These are phyloP conservation scores for Pseudoneurospora amorphoporcata DNA, from an alignment of 495 filamentous ascomycete species.

Conservation along the genomic window DNA sequence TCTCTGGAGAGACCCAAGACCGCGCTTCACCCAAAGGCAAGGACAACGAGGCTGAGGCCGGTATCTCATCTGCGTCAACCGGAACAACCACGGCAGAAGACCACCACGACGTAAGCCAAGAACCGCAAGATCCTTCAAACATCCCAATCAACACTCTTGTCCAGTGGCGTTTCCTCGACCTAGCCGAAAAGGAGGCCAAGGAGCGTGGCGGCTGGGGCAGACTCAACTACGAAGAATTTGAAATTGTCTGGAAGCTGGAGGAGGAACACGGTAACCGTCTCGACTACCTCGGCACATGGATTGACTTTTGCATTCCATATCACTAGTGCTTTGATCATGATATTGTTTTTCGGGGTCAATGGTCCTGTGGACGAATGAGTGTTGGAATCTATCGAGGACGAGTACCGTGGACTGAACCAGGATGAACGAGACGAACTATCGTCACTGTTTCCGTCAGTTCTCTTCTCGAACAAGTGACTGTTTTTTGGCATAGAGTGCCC, in stretches of 20 bases:
- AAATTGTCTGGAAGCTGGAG: constrained; percentile 53
- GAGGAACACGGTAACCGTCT: constrained; percentile 45
- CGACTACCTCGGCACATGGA: constrained; percentile 75
- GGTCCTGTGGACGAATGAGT: not conserved
- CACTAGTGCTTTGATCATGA: constrained; percentile 1
- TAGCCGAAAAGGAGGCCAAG: constrained; percentile 53
- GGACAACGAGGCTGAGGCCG: constrained; percentile 7
- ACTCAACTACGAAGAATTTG: constrained; percentile 64
- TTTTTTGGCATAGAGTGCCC: not conserved
- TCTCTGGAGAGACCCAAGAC: not conserved
- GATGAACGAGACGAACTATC: not conserved
- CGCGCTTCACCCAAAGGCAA: not conserved
- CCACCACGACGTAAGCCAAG: not conserved
- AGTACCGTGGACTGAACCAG: not conserved
- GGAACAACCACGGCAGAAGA: not conserved
- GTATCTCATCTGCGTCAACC: not conserved
- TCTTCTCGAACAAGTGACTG: not conserved
- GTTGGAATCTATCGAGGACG: not conserved
- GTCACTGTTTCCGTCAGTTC: not conserved
- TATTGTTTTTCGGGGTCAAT: not conserved
- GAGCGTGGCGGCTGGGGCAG: constrained; percentile 63
- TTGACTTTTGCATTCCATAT: constrained; percentile 60
- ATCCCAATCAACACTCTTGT: constrained; percentile 27
- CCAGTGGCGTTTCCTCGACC: constrained; percentile 47
- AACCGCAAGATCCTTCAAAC: not conserved